These are phyloP conservation scores for Alnus glutinosa DNA, from an alignment of 306 rosid species.

Conservation along the genomic window DNA sequence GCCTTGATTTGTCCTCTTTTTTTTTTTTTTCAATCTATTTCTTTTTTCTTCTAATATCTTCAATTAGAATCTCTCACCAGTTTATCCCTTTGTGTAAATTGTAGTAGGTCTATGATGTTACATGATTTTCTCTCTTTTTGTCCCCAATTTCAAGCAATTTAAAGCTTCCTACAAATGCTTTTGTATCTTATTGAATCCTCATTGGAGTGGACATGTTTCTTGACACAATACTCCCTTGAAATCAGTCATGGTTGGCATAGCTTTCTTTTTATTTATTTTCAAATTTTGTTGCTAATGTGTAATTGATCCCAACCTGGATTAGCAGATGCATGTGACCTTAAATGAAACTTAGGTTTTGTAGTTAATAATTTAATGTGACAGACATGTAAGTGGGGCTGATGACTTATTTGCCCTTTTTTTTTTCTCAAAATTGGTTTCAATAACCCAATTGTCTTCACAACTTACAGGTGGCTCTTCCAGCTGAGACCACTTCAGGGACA, in stretches of 20 bases:
- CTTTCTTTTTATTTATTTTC: not conserved
- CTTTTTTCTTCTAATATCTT: not conserved
- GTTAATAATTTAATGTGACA: not conserved
- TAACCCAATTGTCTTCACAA: conserved; percentile 21
- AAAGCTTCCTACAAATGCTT: not conserved
- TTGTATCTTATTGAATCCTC: not conserved
- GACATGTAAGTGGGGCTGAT: not conserved
- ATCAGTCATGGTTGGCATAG: not conserved
- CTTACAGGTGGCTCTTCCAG: conserved; percentile 93
- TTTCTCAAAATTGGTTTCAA: conserved; percentile 20
- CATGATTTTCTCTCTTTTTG: conserved; percentile 2
- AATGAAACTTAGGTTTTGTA: not conserved
- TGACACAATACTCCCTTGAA: not conserved
- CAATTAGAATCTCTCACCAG: conserved; percentile 4
- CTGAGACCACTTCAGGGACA: conserved; percentile 74
- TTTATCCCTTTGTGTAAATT: not conserved
- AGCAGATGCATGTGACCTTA: not conserved
- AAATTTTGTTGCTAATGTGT: not conserved
- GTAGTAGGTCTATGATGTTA: conserved; percentile 7
- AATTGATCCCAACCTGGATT: not conserved
- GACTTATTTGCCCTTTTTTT: not conserved
- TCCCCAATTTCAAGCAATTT: not conserved
- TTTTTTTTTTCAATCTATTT: no score
- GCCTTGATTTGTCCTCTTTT: not conserved
- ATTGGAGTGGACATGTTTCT: not conserved